Percentiles rank a stretch among this genome's conserved stretches.
Evolutionary conservation across 257 asterid species (phyloP).

Genomic region (Nyctanthes arbortristis): DNA sequence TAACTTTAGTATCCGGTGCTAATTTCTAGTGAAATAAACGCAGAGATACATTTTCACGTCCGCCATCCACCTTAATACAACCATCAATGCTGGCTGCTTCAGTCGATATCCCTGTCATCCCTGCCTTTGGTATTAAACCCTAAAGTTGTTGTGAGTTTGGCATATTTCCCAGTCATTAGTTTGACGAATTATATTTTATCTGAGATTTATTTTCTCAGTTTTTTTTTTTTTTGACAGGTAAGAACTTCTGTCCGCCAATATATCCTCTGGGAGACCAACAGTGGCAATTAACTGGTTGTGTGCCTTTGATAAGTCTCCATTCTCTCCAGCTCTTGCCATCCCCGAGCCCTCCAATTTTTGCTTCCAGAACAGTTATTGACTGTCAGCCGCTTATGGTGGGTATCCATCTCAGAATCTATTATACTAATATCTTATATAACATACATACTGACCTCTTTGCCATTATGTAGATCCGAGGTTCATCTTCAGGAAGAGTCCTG

Average conservation of each 20-base stretch:
- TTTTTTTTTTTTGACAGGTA: constrained; percentile 54
- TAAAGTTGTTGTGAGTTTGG: constrained; percentile 18
- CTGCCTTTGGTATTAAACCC: constrained; percentile 72
- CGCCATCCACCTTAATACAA: constrained; percentile 92
- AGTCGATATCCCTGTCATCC: constrained; percentile 47
- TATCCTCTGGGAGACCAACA: constrained; percentile 83
- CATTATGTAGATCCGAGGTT: constrained; percentile 59
- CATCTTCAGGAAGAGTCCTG: constrained; percentile 99
- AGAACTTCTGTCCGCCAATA: constrained; percentile 83
- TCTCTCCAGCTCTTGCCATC: constrained; percentile 84
- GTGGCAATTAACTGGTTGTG: constrained; percentile 56
- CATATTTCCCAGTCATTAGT: constrained; percentile 24
- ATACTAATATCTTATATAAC: neutral
- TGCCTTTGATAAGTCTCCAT: constrained; percentile 74
- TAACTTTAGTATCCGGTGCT: constrained; percentile 7
- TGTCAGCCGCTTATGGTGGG: constrained; percentile 88
- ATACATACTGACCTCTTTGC: constrained; percentile 6
- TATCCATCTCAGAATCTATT: neutral
- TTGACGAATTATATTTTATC: constrained; percentile 9
- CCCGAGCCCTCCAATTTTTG: constrained; percentile 83
- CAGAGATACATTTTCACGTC: constrained; percentile 95
- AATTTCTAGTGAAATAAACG: constrained; percentile 32
- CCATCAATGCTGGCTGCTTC: constrained; percentile 71
- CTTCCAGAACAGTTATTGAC: constrained; percentile 79
- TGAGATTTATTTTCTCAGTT: constrained; percentile 23